A percentile compares a stretch with the other conserved stretches of the same genome.
These are phyloP conservation scores for Cnidoscolus chayamansa DNA, from an alignment of 441 rosid species.

Conservation along the genomic window DNA sequence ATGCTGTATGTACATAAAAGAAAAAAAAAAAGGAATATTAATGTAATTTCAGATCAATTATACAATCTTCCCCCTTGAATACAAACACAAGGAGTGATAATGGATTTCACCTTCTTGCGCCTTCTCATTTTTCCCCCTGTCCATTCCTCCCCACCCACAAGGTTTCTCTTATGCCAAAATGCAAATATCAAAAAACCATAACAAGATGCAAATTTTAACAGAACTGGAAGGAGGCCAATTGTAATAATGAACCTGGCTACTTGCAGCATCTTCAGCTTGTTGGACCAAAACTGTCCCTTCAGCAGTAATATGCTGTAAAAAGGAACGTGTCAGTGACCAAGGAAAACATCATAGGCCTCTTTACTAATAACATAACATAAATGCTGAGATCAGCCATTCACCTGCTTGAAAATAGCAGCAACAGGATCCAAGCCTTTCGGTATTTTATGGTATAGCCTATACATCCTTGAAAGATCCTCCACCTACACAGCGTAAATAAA, in stretches of 20 bases:
- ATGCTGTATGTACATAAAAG: neutral
- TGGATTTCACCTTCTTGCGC: neutral
- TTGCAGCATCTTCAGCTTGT: conserved; percentile 88
- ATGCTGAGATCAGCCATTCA: conserved; percentile 19
- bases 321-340: conserved; percentile 19
- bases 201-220: neutral
- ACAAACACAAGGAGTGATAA: neutral
- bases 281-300: conserved; percentile 85
- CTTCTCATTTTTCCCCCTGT: too few relatives aligned
- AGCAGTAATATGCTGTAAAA: conserved; percentile 74
- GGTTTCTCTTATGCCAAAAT: neutral
- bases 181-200: neutral
- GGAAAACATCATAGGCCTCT: neutral
- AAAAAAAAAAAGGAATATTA: neutral
- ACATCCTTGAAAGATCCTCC: conserved; percentile 94
- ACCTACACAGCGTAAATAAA: conserved; percentile 41
- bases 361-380: conserved; percentile 12
- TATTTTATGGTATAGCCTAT: conserved; percentile 44
- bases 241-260: conserved; percentile 47
- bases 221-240: conserved; percentile 2
- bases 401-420: conserved; percentile 83
- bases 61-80: neutral
- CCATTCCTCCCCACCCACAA: too few relatives aligned
- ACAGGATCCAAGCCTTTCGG: conserved; percentile 67
- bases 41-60: too few relatives aligned